Evolutionary conservation across 371 early-diverging fungal species (phyloP), one percentile per base, ranked within the genome.

Genomic region (Encephalitozoon hellem): DNA sequence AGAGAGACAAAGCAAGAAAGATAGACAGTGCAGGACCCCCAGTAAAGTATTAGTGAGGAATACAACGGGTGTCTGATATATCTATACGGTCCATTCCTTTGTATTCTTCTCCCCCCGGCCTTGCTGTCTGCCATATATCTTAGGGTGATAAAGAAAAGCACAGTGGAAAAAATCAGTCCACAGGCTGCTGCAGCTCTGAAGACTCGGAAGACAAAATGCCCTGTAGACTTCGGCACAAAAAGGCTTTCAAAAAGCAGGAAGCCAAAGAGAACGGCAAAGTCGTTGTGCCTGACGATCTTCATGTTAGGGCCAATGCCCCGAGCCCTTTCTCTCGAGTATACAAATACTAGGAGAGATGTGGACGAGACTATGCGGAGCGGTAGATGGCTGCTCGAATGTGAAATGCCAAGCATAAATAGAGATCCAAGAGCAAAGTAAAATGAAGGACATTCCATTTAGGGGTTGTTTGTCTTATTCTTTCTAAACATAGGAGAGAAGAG

Each of bases 361-460:
- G 59, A 59, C 9, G 59, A 59, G 18, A 59, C 30, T 18, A 59
- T 38, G 21, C 34, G 59, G 18, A 59, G 30, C 15, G 21, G 3
- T 18, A n/a, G 34, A 34, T 59, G 18, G 18, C 49, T 3, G 15
- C 34, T 28, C 5, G 59, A 34, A n/a, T 21, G 28, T 2, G 34
- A 59, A 59, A 59, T 38, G 2, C 59, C 59, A 6, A 34, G 34
- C 59, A 59, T 59, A 21, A 59, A 59, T 34, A 59, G 12, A 6
- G 59, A 59, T n/a, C 59, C 59, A 59, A 59, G 59, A 21, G 38
- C 28, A 59, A 59, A 59, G 59, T 38, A 34, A 59, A 59, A 38
- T 21, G 38, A 34, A 4, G 59, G 38, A 18, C 38, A 30, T 34
- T 59, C 59, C 59, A 59, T 59, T 30, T 59, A 38, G 18, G 38